Percentiles rank a stretch among this genome's conserved stretches.
Evolutionary conservation across 768 basidiomycete genomes (phyloP).

Genomic region (Suillus clintonianus): DNA sequence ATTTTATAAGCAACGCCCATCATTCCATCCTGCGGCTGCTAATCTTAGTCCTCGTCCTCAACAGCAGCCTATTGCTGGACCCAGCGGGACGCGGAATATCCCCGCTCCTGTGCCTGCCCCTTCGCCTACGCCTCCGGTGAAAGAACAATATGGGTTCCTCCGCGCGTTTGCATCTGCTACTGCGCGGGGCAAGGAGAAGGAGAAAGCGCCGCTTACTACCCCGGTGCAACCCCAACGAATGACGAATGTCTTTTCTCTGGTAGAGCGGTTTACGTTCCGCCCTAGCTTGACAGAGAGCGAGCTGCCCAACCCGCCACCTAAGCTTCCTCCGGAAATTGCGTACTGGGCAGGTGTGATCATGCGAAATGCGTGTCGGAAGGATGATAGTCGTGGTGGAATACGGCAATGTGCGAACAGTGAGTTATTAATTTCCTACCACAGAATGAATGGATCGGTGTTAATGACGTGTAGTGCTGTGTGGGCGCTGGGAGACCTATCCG

Average conservation of each 20-base stretch:
- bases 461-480: conserved; percentile 75
- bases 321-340: conserved; percentile 87
- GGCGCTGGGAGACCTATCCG: conserved; percentile 89
- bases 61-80: conserved; percentile 25
- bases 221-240: conserved; percentile 40
- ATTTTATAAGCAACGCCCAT: conserved; percentile 85
- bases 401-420: conserved; percentile 95
- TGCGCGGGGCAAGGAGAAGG: conserved; percentile 52
- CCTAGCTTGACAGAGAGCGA: conserved; percentile 82
- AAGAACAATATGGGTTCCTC: conserved; percentile 45
- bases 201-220: conserved; percentile 30
- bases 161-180: conserved; percentile 45
- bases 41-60: conserved; percentile 34
- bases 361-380: conserved; percentile 98
- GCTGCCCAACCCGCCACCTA: conserved; percentile 66
- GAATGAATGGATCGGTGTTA: neutral
- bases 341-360: conserved; percentile 99
- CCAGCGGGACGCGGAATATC: conserved; percentile 21
- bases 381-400: conserved; percentile 89
- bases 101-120: neutral
- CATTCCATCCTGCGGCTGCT: conserved; percentile 78
- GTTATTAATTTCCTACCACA: conserved; percentile 27
- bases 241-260: conserved; percentile 94
- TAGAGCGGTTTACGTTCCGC: conserved; percentile 95
- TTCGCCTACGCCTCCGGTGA: conserved; percentile 17